These are phyloP conservation scores for Prinsepia uniflora DNA, from an alignment of 306 rosid genomes.

Conservation along the genomic window DNA sequence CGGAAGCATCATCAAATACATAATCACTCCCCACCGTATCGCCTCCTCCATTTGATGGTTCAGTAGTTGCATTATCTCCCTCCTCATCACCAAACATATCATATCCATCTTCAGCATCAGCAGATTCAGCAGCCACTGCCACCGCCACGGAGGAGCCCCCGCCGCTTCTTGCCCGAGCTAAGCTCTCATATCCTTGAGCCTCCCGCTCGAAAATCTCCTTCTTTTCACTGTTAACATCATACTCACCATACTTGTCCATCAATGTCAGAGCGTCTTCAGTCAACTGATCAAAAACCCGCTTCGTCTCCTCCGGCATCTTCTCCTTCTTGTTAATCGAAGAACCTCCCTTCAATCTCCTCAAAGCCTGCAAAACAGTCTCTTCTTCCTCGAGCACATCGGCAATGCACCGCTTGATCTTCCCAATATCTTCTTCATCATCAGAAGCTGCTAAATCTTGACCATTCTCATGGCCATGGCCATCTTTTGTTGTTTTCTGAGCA, in stretches of 20 bases:
- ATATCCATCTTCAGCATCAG: constrained; percentile 15
- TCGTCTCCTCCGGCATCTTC: constrained; percentile 75
- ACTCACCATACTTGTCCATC: constrained; percentile 98
- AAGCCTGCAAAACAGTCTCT: constrained; percentile 86
- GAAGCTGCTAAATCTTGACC: not conserved
- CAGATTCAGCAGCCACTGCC: not conserved
- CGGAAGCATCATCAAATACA: constrained; percentile 27
- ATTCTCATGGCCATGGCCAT: not conserved
- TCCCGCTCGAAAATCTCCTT: constrained; percentile 86
- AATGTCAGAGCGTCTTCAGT: constrained; percentile 93
- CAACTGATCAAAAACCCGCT: constrained; percentile 77
- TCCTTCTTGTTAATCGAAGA: constrained; percentile 57
- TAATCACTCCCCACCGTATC: constrained; percentile 28
- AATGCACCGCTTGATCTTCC: constrained; percentile 75
- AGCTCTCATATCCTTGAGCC: constrained; percentile 39
- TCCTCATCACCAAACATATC: constrained; percentile 17
- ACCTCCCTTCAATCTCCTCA: constrained; percentile 91
- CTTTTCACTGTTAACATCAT: constrained; percentile 80
- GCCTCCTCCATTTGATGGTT: not conserved
- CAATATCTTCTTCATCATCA: constrained; percentile 31
- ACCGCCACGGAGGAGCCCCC: not conserved
- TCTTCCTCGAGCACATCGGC: constrained; percentile 72
- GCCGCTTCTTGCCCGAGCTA: constrained; percentile 7
- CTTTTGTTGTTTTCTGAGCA: not conserved
- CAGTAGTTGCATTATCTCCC: not conserved